Base-by-base conservation (phyloP, 306 rosid genomes). In the peach (Prunus persica) region DNA sequence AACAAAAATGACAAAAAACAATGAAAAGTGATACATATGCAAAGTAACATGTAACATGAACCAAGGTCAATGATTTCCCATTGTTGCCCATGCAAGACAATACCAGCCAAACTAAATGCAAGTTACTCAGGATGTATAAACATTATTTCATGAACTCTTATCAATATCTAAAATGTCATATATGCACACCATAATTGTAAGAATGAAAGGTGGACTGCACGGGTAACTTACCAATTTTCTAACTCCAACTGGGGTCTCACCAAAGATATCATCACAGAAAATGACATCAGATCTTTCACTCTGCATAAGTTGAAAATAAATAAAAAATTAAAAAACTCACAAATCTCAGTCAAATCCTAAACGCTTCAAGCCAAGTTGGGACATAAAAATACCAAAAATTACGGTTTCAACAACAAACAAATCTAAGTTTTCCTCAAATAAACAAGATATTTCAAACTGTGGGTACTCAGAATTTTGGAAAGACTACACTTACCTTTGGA, bases 191-290 rank as follows among this genome's bases (percentile, higher is more conserved):
- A 56, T 13, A 47, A 63, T 8, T 47, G 45, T 51, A 65, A 32
- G 18, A 2, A 2, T 14, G 16, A 32, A 50, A 22, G 16, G 30
- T 34, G 15, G 13, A 57, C 19, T 11, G 49, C 28, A 34, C 15
- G 11, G 38, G 49, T 65, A 79, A 66, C 34, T 80, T 79, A 96
- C 99, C 67, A 58, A 67, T 87, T 88, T 96, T 72, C 88, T 90
- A 82, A 93, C 87, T 76, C 97, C 94, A 28, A 97, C 88, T 57
- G 98, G 99, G 22, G 98, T 96, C 88, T 93, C 99, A n/a, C 99
- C 98, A 87, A 96, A 96, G 79, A 96, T 96, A 82, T 96, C 99
- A 80, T 96, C 99, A 67, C 97, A 88, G 69, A 85, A 89, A 76
- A 81, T 77, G 56, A 79, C 97, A 77, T 78, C 91, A 22, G 97